Conservation (phyloP, 208 protist species). For the Leishmania tarentolae region DNA sequence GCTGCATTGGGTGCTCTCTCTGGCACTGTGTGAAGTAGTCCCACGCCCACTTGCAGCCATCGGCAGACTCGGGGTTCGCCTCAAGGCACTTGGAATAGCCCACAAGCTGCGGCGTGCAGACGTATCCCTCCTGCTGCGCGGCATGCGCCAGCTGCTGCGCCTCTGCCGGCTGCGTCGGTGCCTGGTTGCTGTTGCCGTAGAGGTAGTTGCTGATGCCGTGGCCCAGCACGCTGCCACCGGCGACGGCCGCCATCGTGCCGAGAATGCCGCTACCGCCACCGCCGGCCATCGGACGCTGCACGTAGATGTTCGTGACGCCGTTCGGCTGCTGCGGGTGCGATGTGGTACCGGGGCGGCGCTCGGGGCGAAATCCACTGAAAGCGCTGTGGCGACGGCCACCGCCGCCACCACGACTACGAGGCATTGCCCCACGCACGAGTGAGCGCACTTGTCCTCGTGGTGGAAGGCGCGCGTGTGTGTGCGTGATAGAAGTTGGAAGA, state of each 20-base stretch:
- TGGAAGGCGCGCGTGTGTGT: neutral
- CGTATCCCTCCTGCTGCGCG: slow-evolving; percentile 59
- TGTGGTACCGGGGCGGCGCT: neutral
- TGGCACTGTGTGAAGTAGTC: slow-evolving; percentile 89
- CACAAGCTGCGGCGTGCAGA: slow-evolving; percentile 66
- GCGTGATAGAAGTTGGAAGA: neutral
- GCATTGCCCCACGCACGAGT: neutral
- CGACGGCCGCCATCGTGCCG: slow-evolving; percentile 84
- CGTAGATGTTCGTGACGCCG: slow-evolving; percentile 78
- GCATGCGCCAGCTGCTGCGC: slow-evolving; percentile 79
- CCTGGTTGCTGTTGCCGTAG: slow-evolving; percentile 64
- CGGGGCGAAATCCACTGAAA: neutral
- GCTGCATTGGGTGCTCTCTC: slow-evolving; percentile 28
- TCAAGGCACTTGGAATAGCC: slow-evolving; percentile 88
- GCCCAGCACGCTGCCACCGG: slow-evolving; percentile 79
- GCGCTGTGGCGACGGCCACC: neutral
- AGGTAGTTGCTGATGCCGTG: slow-evolving; percentile 91
- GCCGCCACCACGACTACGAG: neutral
- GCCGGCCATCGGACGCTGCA: slow-evolving; percentile 50
- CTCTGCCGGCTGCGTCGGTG: slow-evolving; percentile 78
- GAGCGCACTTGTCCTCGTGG: neutral
- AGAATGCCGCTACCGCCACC: slow-evolving; percentile 73
- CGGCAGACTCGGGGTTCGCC: slow-evolving; percentile 53
- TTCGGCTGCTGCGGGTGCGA: slow-evolving; percentile 29
- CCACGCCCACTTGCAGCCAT: slow-evolving; percentile 89